phyloP scores from a whole-genome alignment of 176 grass and related monocot genomes.

The Raddia guianensis region DNA sequence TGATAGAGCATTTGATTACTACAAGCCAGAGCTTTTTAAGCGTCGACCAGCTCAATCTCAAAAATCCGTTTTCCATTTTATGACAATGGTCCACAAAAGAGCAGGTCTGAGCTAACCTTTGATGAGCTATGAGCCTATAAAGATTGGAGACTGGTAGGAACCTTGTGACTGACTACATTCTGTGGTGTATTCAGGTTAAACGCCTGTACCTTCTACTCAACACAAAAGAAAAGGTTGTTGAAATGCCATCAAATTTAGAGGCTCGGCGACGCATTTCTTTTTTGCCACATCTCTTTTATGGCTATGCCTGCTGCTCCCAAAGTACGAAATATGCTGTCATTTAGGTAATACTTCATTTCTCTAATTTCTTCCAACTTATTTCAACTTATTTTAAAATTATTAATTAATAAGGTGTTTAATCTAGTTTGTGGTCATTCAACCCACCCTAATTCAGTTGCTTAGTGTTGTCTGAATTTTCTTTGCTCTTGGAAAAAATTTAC shows the following conservation, averaged over 20 bases:
- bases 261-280: slow-evolving; percentile 84
- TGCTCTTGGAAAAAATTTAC: too few species aligned
- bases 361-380: slow-evolving; percentile 1
- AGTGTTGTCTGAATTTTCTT: too few species aligned
- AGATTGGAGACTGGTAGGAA: slow-evolving; percentile 19
- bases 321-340: slow-evolving; percentile 91
- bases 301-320: slow-evolving; percentile 87
- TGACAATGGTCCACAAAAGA: slow-evolving; percentile 59
- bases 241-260: slow-evolving; percentile 84
- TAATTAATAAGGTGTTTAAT: background rate
- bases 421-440: background rate
- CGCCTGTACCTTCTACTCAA: slow-evolving; percentile 77
- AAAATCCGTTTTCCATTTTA: slow-evolving; percentile 69
- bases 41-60: slow-evolving; percentile 50
- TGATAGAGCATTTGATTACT: slow-evolving; percentile 47
- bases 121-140: slow-evolving; percentile 14
- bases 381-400: background rate
- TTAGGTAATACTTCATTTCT: slow-evolving; percentile 63
- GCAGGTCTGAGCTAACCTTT: slow-evolving; percentile 59
- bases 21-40: slow-evolving; percentile 81
- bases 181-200: slow-evolving; percentile 69
- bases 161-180: slow-evolving; percentile 18
- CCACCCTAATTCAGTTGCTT: too few species aligned
- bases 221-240: slow-evolving; percentile 77
- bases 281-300: slow-evolving; percentile 95